Conservation (phyloP, 768 basidiomycete genomes). For the Termitomyces sp. region DNA sequence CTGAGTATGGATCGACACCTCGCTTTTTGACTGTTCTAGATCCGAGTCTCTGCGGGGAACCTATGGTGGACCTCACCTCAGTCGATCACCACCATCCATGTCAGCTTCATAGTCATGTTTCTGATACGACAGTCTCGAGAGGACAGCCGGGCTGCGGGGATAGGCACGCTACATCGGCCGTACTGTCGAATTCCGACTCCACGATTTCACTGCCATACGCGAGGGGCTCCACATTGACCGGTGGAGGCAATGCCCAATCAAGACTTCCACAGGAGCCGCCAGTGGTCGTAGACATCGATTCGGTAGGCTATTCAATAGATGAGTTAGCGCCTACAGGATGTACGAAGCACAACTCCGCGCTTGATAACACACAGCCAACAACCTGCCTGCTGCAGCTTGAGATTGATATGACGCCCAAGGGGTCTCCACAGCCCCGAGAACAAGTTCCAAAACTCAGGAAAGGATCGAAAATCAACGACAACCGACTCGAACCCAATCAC, state of each 20-base stretch:
- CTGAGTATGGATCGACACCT: not conserved
- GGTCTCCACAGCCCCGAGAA: not conserved
- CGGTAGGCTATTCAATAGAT: not conserved
- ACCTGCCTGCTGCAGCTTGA: not conserved
- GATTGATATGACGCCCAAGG: not conserved
- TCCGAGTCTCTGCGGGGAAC: not conserved
- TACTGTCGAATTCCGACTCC: not conserved
- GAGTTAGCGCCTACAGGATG: not conserved
- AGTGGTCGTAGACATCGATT: not conserved
- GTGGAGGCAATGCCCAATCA: not conserved
- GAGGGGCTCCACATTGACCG: not conserved
- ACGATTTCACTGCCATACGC: not conserved
- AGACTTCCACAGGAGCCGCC: not conserved
- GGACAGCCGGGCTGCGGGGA: not conserved
- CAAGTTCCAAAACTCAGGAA: not conserved
- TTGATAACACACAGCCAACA: not conserved
- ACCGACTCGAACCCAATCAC: not conserved
- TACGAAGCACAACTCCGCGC: not conserved
- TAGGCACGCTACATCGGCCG: not conserved
- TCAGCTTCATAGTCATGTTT: not conserved
- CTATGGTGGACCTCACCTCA: too few species aligned
- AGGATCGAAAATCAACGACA: not conserved
- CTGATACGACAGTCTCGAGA: not conserved
- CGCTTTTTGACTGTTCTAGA: not conserved
- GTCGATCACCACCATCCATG: not conserved